These are phyloP conservation scores for Golubevia sp. DNA, from an alignment of 1,284 basidiomycete species.

Conservation along the genomic window DNA sequence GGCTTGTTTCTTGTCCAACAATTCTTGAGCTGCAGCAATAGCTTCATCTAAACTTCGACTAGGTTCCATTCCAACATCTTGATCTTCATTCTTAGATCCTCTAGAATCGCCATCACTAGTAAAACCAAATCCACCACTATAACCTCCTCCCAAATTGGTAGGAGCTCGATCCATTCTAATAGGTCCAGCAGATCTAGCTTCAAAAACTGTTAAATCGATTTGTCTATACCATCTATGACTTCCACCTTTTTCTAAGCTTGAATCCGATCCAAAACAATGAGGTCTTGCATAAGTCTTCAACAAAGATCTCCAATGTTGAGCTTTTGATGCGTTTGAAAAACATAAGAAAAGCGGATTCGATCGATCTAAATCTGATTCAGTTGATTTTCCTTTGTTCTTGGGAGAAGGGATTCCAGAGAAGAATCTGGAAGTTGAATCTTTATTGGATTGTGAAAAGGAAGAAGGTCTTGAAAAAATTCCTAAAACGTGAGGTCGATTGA, in stretches of 20 bases:
- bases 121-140: background rate
- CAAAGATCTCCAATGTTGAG: conserved; percentile 22
- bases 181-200: conserved; percentile 14
- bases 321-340: conserved; percentile 22
- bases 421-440: background rate
- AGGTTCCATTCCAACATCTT: background rate
- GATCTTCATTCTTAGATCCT: background rate
- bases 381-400: background rate
- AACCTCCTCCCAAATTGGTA: background rate
- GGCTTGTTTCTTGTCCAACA: background rate
- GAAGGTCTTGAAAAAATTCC: conserved; percentile 30
- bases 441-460: conserved; percentile 5
- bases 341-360: conserved; percentile 32
- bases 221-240: conserved; percentile 37
- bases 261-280: conserved; percentile 30
- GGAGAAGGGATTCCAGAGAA: background rate
- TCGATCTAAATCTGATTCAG: background rate
- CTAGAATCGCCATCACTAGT: background rate
- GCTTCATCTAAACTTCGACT: background rate
- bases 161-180: background rate
- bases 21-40: background rate
- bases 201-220: conserved; percentile 39
- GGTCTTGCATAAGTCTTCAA: conserved; percentile 27
- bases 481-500: conserved; percentile 24
- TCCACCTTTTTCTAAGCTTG: conserved; percentile 14